A percentile compares a stretch with the other conserved stretches of the same genome.
phyloP scores from a whole-genome alignment of 768 basidiomycete species.

The Coprinopsis sp. region DNA sequence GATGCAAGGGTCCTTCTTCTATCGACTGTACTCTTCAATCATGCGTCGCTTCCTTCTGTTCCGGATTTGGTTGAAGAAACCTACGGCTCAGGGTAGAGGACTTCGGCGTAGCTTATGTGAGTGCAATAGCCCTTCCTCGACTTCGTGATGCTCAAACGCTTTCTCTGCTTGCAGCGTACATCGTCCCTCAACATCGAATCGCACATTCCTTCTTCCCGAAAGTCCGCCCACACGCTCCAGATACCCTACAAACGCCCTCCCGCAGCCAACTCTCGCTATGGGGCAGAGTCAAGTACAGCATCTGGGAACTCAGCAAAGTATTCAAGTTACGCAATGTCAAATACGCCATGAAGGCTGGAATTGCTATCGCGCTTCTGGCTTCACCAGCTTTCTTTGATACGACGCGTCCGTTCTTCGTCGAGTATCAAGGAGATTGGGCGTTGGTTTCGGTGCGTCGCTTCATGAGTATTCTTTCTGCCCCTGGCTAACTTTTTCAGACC shows the following conservation, averaged over 20 bases:
- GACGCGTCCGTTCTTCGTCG: constrained; percentile 73
- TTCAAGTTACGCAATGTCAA: constrained; percentile 73
- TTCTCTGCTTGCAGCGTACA: constrained; percentile 37
- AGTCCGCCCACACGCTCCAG: constrained; percentile 74
- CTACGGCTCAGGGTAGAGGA: constrained; percentile 6
- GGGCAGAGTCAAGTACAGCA: constrained; percentile 58
- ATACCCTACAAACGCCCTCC: constrained; percentile 79
- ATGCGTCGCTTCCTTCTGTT: constrained; percentile 16
- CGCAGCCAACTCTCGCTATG: constrained; percentile 52
- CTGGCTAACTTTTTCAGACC: constrained; percentile 41
- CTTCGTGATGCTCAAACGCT: not conserved
- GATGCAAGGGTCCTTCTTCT: constrained; percentile 34
- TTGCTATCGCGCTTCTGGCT: constrained; percentile 78
- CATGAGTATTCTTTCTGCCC: not conserved
- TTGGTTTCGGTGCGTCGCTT: constrained; percentile 73
- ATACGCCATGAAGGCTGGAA: constrained; percentile 84
- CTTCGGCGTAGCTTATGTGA: constrained; percentile 35
- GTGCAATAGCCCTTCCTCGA: constrained; percentile 10
- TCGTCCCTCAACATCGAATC: constrained; percentile 44
- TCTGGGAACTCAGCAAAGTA: constrained; percentile 69
- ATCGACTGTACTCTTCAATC: constrained; percentile 21
- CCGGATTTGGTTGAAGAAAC: constrained; percentile 9
- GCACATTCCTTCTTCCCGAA: constrained; percentile 73
- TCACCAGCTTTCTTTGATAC: constrained; percentile 83
- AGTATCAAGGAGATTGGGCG: constrained; percentile 92